phyloP scores from a whole-genome alignment of 495 filamentous ascomycete genomes.

The Penicillium desertorum region DNA sequence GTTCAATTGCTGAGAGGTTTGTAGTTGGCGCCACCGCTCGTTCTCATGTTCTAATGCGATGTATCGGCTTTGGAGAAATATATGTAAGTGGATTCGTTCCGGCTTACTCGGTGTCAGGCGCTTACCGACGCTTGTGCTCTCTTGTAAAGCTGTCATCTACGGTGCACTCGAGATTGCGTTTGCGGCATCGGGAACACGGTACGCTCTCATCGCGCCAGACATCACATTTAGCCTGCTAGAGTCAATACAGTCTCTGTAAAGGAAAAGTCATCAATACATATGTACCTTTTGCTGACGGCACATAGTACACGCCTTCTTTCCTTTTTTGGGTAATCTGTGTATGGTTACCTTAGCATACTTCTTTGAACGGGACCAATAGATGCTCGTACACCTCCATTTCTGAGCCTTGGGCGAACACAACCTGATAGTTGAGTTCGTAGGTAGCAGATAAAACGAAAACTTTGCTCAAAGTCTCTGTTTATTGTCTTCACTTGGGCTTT shows the following conservation, averaged over 20 bases:
- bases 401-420: neutral
- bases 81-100: neutral
- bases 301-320: slow-evolving; percentile 47
- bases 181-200: slow-evolving; percentile 41
- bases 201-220: slow-evolving; percentile 35
- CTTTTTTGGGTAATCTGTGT: slow-evolving; percentile 38
- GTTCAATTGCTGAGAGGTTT: slow-evolving; percentile 22
- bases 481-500: neutral
- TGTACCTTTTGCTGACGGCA: slow-evolving; percentile 48
- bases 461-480: neutral
- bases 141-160: slow-evolving; percentile 47
- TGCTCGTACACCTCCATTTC: slow-evolving; percentile 19
- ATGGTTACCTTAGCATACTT: slow-evolving; percentile 11
- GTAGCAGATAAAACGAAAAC: neutral
- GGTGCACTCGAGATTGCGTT: slow-evolving; percentile 38
- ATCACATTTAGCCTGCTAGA: slow-evolving; percentile 42
- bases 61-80: slow-evolving; percentile 27
- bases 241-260: neutral
- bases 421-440: neutral
- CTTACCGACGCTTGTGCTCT: slow-evolving; percentile 47
- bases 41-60: slow-evolving; percentile 42
- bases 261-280: neutral
- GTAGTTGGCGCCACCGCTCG: slow-evolving; percentile 38
- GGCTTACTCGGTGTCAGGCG: neutral
- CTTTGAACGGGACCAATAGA: neutral